Conservation (phyloP, 495 filamentous ascomycete genomes). For the Bombardia bombarda region DNA sequence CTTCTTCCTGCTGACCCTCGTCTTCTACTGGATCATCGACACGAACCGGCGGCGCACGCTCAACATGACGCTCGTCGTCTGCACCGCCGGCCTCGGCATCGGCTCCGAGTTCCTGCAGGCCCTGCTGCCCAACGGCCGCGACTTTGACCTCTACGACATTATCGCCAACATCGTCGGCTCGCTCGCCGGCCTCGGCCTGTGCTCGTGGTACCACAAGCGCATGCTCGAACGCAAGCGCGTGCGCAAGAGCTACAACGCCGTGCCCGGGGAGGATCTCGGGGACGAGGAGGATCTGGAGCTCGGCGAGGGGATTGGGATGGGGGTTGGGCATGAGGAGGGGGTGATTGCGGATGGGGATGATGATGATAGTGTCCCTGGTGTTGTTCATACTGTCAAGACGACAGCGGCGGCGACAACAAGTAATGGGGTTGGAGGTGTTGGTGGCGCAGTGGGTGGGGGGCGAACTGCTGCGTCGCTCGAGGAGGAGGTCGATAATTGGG, state of each 20-base stretch:
- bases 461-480: too few species aligned
- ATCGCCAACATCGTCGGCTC: slow-evolving; percentile 82
- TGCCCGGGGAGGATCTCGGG: slow-evolving; percentile 43
- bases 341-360: slow-evolving; percentile 20
- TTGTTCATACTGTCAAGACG: too few species aligned
- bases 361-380: not conserved
- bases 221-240: slow-evolving; percentile 87
- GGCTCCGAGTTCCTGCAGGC: slow-evolving; percentile 83
- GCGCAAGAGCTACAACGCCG: slow-evolving; percentile 59
- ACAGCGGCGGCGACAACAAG: slow-evolving; percentile 19
- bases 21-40: slow-evolving; percentile 97
- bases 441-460: too few species aligned
- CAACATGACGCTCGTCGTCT: slow-evolving; percentile 76
- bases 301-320: slow-evolving; percentile 43
- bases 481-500: slow-evolving; percentile 75
- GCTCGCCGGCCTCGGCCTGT: slow-evolving; percentile 58
- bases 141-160: slow-evolving; percentile 80
- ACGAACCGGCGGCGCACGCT: slow-evolving; percentile 75
- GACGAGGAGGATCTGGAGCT: slow-evolving; percentile 50
- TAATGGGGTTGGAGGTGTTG: too few species aligned
- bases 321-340: slow-evolving; percentile 24
- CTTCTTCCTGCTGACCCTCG: slow-evolving; percentile 80
- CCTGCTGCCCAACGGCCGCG: slow-evolving; percentile 68
- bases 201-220: slow-evolving; percentile 84
- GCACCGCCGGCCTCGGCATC: slow-evolving; percentile 64